Evolutionary conservation across 345 rosid species (phyloP), one percentile per base, ranked within the genome.

Genomic region (Linum trigynum): DNA sequence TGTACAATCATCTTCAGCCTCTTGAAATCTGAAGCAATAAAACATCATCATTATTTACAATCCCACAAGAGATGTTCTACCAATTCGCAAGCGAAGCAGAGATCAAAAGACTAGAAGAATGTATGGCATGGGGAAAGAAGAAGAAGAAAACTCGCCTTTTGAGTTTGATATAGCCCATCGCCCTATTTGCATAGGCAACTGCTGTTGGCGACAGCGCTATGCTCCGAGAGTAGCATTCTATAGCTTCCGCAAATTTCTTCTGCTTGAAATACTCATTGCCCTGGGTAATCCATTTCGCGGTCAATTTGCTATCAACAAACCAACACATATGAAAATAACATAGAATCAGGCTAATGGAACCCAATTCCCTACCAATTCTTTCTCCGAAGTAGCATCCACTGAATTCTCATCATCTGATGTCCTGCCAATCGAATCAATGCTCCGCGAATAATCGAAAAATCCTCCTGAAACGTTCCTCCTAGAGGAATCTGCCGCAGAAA

Each of bases 1-100:
- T 38, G 99, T 82, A 75, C 99, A 90, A 72, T 94, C 95, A 77
- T 79, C 84, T 75, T 85, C 99, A 57, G 97, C 96, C 74, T 88
- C 91, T 71, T 68, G 81, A 72, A 80, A 94, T 77, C 99, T 86
- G 72, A 66, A 62, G 7, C 38, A 57, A 5, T 17, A 3, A 66
- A 39, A 53, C 38, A 42, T 23, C 32, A 23, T 23, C 32, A 23
- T 42, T 16, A 23, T 23, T 23, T 1, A n/a, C 32, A 23, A 23
- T 23, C 0, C 1, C 32, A 23, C 32, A 23, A 23, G 32, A 23
- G 0, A 23, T 23, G 32, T 23, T 23, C 1, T 23, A 23, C 32
- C 32, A 23, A 23, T 23, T 23, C 1, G 32, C 0, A 23, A 23
- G 32, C 32, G 32, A 23, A 23, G 32, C 32, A 23, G 32, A 23